Base-by-base conservation (phyloP, 208 protist species). In the Blechomonas ayalai region DNA sequence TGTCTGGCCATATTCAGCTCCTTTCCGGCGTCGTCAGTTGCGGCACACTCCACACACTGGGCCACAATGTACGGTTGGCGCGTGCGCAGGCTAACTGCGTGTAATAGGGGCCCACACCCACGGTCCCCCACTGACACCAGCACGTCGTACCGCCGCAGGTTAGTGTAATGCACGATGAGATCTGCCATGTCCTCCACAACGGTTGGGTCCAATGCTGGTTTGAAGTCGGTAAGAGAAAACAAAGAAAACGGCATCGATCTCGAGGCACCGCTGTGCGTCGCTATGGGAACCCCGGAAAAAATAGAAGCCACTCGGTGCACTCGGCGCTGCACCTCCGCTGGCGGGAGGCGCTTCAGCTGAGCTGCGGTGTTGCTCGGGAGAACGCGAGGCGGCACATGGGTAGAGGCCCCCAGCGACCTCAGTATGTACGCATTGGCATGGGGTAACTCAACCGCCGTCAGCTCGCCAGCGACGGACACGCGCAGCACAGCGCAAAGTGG, bases 111-210 rank as follows among this genome's bases (percentile, higher is more conserved):
- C n/a, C 38, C 58, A 13, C 65, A 57, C 20, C 65, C 65, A 18
- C 65, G 49, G 34, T 73, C 65, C 2, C 58, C 65, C 31, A 67
- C 65, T 3, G 65, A 73, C 3, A 73, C 58, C n/a, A 73, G 39
- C 37, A 73, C 52, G 23, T 66, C 59, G 31, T 51, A 67, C 24
- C 44, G 43, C 9, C 4, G 4, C 25, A 56, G 23, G 45, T 58
- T 37, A 7, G 25, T 43, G 58, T 54, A 29, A 44, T 60, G 31
- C 12, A 73, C 57, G 31, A 26, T 38, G 3, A 66, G 32, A 36
- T 73, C 65, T n/a, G 65, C 65, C 46, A 73, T 66, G 41, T 65
- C 65, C 47, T 73, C 65, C 22, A 73, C 65, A n/a, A 73, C 23
- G 8, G 39, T 26, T 2, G 65, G 65, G 4, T 54, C 35, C 35